Base-by-base conservation (phyloP, 768 basidiomycete genomes). In the Russula sp. region DNA sequence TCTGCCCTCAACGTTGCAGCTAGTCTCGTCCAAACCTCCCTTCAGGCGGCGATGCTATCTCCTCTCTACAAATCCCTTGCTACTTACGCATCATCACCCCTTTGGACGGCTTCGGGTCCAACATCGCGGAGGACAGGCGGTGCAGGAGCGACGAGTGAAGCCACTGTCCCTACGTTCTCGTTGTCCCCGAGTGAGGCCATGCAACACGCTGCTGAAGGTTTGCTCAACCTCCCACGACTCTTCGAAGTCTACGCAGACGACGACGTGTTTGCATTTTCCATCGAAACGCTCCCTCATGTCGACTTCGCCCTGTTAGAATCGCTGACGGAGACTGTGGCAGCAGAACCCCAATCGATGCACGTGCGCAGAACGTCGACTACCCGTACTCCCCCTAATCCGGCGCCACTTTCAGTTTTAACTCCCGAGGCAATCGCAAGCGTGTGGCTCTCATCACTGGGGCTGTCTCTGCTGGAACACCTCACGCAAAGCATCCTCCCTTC, bases 211-310 rank as follows among this genome's bases (percentile, higher is more conserved):
- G 90, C 92, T 2, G 97, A 98, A 72, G 94, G 94, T n/a, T 77
- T 99, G 38, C 80, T 98, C 36, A 97, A 96, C 76, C 83, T 99
- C 3, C 93, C 96, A 2, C 78, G 94, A 61, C 78, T 98, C 18
- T 97, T 98, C 71, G 95, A 98, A 74, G 89, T 95, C 20, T 96
- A 97, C 71, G 92, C 90, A 8, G 88, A 89, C 62, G 94, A 98
- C 73, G 93, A 94, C 65, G 91, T 92, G 11, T 81, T 98, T 10
- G 84, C 87, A 2, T 97, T 94, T 75, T 93, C 92, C 40, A 78
- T 98, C 46, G 85, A 88, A 54, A 92, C 89, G 6, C 77, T 98
- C 11, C 92, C 90, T 0, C 84, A 84, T 69, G 73, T 90, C 56
- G 85, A 89, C 63, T 68, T 77, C 7, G 84, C 87, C 48, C 73